Evolutionary conservation across 23 red algal genomes (phyloP).

Genomic region (Gracilaria caudata): DNA sequence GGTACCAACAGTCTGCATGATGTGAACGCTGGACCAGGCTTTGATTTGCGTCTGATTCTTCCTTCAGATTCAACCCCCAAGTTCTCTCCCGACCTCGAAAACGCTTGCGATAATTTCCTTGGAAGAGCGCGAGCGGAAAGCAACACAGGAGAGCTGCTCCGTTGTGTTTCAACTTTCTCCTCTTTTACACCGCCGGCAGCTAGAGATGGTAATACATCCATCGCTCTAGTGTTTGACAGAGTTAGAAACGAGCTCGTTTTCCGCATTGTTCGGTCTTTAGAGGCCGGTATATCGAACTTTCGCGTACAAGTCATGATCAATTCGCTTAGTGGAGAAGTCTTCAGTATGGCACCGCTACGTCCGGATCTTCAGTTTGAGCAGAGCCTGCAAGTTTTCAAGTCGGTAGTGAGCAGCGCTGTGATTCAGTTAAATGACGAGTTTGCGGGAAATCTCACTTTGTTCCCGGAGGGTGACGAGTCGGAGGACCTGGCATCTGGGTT

Average conservation of each 20-base stretch:
- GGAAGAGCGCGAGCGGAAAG: background rate
- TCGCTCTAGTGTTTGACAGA: background rate
- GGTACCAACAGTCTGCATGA: background rate
- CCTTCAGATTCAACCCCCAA: background rate
- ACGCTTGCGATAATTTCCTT: background rate
- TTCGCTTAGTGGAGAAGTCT: background rate
- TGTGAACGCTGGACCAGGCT: background rate
- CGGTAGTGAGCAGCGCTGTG: background rate
- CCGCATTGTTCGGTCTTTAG: background rate
- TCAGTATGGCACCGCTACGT: background rate
- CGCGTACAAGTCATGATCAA: background rate
- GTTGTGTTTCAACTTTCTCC: background rate
- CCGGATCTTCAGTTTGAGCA: background rate
- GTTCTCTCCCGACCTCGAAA: background rate
- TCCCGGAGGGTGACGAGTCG: background rate
- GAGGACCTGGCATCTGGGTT: background rate
- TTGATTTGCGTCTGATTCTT: background rate
- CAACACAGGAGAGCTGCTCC: constrained; percentile 4
- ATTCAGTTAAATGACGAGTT: background rate
- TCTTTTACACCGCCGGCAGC: background rate
- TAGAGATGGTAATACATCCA: background rate
- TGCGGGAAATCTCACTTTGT: background rate
- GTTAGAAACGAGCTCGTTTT: background rate
- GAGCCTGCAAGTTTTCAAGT: background rate
- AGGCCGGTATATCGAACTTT: background rate